These are phyloP conservation scores for Marsdenia floribunda DNA, from an alignment of 257 asterid genomes.

Conservation along the genomic window DNA sequence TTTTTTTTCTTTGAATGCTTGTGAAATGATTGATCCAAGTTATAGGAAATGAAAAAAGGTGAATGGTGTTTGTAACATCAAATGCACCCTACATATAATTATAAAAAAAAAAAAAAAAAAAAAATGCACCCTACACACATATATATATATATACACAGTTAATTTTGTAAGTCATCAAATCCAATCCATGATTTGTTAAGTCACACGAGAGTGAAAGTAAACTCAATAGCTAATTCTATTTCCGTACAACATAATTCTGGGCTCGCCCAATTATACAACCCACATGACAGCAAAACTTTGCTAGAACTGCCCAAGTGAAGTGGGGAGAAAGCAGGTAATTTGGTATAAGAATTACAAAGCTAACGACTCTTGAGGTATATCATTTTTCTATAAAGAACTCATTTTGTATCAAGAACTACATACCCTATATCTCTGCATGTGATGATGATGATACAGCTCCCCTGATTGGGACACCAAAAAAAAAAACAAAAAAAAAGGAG, in stretches of 20 bases:
- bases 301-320: background rate
- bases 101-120: too few species aligned
- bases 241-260: background rate
- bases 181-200: too few species aligned
- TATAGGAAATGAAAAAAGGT: too few species aligned
- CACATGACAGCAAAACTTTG: background rate
- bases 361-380: constrained; percentile 10
- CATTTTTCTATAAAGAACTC: background rate
- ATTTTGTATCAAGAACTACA: constrained; percentile 13
- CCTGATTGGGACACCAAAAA: constrained; percentile 14
- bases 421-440: constrained; percentile 15
- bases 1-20: too few species aligned
- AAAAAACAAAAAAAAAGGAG: too few species aligned
- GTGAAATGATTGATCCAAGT: too few species aligned
- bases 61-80: too few species aligned
- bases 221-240: background rate
- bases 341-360: constrained; percentile 6
- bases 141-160: too few species aligned
- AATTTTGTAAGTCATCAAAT: too few species aligned
- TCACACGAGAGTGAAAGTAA: background rate
- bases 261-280: background rate
- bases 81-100: too few species aligned
- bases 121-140: too few species aligned
- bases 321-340: background rate
- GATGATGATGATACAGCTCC: constrained; percentile 10